These are phyloP conservation scores for Nephelium lappaceum DNA, from an alignment of 345 rosid species.

Conservation along the genomic window DNA sequence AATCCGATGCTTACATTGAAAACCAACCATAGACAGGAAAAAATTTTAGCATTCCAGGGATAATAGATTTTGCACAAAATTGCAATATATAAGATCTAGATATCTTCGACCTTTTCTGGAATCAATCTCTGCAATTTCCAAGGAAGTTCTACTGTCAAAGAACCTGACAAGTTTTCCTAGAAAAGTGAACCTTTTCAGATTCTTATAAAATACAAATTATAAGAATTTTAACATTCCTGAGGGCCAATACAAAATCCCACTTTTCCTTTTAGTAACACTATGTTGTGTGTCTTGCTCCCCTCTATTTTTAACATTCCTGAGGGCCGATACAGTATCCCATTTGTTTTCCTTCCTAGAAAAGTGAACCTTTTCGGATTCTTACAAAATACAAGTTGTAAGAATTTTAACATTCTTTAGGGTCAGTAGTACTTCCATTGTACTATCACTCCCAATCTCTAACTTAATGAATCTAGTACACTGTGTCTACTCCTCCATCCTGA, in stretches of 20 bases:
- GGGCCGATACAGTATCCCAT: no score
- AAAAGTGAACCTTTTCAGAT: not conserved
- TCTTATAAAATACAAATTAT: not conserved
- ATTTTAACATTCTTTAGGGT: no score
- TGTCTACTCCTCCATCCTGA: no score
- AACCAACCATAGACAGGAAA: not conserved
- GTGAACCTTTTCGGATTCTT: not conserved
- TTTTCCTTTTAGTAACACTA: no score
- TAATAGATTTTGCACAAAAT: not conserved
- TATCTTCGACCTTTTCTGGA: constrained; percentile 11
- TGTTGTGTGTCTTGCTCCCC: no score
- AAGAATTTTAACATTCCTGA: no score
- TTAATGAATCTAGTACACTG: no score
- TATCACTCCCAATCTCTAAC: no score
- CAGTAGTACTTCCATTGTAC: no score
- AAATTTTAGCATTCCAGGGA: not conserved
- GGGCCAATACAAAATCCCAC: no score
- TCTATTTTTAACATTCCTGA: no score
- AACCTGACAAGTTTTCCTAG: not conserved
- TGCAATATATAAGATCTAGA: not conserved
- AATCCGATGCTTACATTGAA: not conserved
- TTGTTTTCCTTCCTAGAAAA: not conserved
- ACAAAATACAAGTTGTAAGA: no score
- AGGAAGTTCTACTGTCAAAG: not conserved
- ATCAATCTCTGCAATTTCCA: constrained; percentile 15